phyloP scores from a whole-genome alignment of 140 eudicot genomes.

The Artemisia princeps region DNA sequence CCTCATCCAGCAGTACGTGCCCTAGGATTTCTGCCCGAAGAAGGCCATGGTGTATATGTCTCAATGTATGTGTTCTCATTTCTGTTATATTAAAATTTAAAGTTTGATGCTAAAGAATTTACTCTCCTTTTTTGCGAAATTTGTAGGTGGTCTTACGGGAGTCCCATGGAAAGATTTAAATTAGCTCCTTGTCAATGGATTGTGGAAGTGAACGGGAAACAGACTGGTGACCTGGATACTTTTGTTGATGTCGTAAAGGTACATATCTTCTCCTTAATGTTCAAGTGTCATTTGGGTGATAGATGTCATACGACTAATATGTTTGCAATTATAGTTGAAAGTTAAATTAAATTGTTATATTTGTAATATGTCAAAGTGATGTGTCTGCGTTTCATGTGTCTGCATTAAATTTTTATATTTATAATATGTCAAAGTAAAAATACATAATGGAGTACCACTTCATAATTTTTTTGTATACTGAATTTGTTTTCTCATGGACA shows the following conservation, averaged over 20 bases:
- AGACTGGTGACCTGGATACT: conserved; percentile 77
- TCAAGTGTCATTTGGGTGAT: not conserved
- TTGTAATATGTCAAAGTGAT: not conserved
- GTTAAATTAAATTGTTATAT: not conserved
- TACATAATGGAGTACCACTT: not conserved
- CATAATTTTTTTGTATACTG: not conserved
- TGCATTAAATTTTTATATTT: not conserved
- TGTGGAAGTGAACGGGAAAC: conserved; percentile 88
- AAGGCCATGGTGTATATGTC: not conserved
- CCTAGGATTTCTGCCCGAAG: not conserved
- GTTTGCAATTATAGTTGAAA: not conserved
- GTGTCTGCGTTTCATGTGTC: too few relatives aligned
- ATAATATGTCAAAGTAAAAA: not conserved
- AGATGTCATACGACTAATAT: not conserved
- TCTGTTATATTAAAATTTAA: too few relatives aligned
- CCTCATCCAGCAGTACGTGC: not conserved
- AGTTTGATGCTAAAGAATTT: not conserved
- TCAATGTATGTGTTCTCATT: not conserved
- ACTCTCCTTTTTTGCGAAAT: not conserved
- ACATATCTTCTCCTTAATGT: not conserved
- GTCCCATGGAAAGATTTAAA: conserved; percentile 80
- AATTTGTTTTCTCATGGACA: too few relatives aligned
- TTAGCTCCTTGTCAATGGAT: conserved; percentile 87
- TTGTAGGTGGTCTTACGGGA: conserved; percentile 81
- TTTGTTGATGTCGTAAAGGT: conserved; percentile 83